These are phyloP conservation scores for Shiraia sp. DNA, from an alignment of 2,329 filamentous ascomycete species.

Conservation along the genomic window DNA sequence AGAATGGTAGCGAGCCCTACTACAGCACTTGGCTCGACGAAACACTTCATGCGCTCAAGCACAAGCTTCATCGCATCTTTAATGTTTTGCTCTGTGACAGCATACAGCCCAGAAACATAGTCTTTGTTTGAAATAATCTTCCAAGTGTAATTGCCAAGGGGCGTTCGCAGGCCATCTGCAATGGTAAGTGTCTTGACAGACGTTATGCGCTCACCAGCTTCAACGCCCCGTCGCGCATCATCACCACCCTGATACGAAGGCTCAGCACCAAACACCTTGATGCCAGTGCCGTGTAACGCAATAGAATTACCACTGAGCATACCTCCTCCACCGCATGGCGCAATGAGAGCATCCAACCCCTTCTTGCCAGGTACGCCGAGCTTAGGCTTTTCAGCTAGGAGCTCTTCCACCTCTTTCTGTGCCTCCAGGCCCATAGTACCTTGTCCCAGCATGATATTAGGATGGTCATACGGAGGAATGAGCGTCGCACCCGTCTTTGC, in stretches of 20 bases:
- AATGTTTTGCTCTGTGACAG: slow-evolving; percentile 83
- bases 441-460: slow-evolving; percentile 88
- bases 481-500: slow-evolving; percentile 74
- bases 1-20: slow-evolving; percentile 83
- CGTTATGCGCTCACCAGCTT: slow-evolving; percentile 65
- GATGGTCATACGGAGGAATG: slow-evolving; percentile 90
- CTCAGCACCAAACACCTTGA: slow-evolving; percentile 83
- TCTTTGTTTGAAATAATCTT: slow-evolving; percentile 69
- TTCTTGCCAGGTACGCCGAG: slow-evolving; percentile 21
- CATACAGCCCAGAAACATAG: slow-evolving; percentile 73
- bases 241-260: slow-evolving; percentile 82
- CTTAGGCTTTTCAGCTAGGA: slow-evolving; percentile 46
- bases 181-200: slow-evolving; percentile 77
- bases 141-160: slow-evolving; percentile 78
- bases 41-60: slow-evolving; percentile 84
- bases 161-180: slow-evolving; percentile 85
- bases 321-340: slow-evolving; percentile 86
- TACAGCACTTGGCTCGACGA: slow-evolving; percentile 85
- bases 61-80: slow-evolving; percentile 74
- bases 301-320: slow-evolving; percentile 84
- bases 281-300: slow-evolving; percentile 71
- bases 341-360: slow-evolving; percentile 62
- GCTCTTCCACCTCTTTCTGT: slow-evolving; percentile 68
- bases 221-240: slow-evolving; percentile 75
- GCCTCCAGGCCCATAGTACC: slow-evolving; percentile 88